Evolutionary conservation across 331 rosid genomes (phyloP), one percentile per base, ranked within the genome.

Genomic region (Saraca asoca): DNA sequence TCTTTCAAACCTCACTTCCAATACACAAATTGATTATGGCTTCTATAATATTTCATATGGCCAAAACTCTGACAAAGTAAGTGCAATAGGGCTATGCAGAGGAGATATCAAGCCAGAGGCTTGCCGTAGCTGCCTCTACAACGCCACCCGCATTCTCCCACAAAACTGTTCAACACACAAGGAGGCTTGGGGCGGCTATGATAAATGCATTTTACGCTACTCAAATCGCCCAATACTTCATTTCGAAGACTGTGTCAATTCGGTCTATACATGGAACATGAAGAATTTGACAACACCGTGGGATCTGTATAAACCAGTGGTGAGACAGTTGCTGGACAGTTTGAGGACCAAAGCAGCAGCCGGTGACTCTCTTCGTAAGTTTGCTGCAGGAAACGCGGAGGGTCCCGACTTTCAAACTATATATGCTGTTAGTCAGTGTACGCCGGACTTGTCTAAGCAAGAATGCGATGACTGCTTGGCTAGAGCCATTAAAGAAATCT

Each of bases 201-300:
- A 68, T 6, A 4, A 39, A 12, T 87, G 90, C 64, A 64, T 80
- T 78, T 52, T 87, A 14, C 79, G 86, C 20, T 87, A 82, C 75
- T 82, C 90, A 2, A 72, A 84, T 79, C 78, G 75, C 0, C 37
- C 82, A 29, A 58, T 86, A 12, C 10, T 63, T 1, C 58, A 65
- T 12, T 11, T 57, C 2, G 0, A 5, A 66, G 75, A 76, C 34
- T 10, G n/a, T 15, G 0, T 1, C 1, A 72, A 69, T 17, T 0
- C 18, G 0, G 15, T n/a, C 29, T 5, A 3, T 1, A 6, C 7
- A 10, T 48, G 58, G 58, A 39, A 9, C 16, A 0, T 0, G 6
- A 12, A 0, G 1, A 74, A 81, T 38, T 75, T 51, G 34, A 52
- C 54, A 0, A 70, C 76, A 3, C 31, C 31, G 2, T 5, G 10